Conservation (phyloP, 495 filamentous ascomycete genomes). For the Neurospora sp. region DNA sequence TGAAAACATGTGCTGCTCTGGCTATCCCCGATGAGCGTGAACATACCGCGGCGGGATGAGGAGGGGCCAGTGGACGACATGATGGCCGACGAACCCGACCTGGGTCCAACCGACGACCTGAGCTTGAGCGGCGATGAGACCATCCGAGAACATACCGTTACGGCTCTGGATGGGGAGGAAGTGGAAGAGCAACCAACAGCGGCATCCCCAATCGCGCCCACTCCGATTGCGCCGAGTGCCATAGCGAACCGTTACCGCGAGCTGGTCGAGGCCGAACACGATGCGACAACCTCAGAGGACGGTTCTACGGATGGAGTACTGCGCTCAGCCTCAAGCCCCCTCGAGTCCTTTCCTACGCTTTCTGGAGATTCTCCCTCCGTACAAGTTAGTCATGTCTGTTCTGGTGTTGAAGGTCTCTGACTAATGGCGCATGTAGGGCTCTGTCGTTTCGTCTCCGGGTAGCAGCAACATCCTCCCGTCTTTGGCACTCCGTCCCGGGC, state of each 20-base stretch:
- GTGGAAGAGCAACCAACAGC: slow-evolving; percentile 24
- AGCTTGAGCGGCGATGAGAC: slow-evolving; percentile 33
- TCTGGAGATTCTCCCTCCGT: slow-evolving; percentile 87
- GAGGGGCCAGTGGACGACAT: slow-evolving; percentile 25
- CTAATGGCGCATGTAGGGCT: slow-evolving; percentile 52
- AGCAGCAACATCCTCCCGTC: slow-evolving; percentile 53
- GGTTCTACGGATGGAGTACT: slow-evolving; percentile 32
- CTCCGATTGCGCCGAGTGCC: slow-evolving; percentile 19
- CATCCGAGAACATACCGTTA: slow-evolving; percentile 29
- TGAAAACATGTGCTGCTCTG: slow-evolving; percentile 28
- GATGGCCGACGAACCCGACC: slow-evolving; percentile 34
- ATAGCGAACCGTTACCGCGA: slow-evolving; percentile 38
- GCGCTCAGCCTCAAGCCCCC: slow-evolving; percentile 33
- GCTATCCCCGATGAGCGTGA: slow-evolving; percentile 39
- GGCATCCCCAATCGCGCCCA: slow-evolving; percentile 11
- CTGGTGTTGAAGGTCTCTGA: neutral
- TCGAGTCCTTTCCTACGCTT: slow-evolving; percentile 49
- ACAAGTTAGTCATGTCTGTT: slow-evolving; percentile 46
- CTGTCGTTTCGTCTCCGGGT: slow-evolving; percentile 63
- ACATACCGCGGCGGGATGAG: slow-evolving; percentile 36
- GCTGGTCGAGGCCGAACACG: slow-evolving; percentile 24
- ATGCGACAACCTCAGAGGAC: slow-evolving; percentile 32
- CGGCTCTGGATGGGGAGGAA: neutral
- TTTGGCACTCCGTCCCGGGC: slow-evolving; percentile 34
- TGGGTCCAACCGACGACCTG: slow-evolving; percentile 18